A percentile compares a stretch with the other conserved stretches of the same genome.
These are phyloP conservation scores for Xanthoconium stramineum DNA, from an alignment of 768 basidiomycete species.

Conservation along the genomic window DNA sequence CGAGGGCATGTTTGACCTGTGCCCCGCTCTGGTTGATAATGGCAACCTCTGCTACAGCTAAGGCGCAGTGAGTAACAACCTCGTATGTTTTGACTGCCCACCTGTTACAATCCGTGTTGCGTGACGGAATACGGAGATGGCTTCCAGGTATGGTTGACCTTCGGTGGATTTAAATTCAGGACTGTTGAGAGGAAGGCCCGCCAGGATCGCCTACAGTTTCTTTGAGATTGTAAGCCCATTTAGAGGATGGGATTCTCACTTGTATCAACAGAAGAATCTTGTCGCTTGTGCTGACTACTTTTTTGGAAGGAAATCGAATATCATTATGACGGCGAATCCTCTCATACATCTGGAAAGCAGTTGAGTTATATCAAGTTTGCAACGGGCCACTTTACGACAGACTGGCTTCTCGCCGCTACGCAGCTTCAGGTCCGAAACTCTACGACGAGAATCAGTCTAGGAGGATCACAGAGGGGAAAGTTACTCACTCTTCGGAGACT, in stretches of 20 bases:
- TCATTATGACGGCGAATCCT: slow-evolving; percentile 69
- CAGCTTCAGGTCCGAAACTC: slow-evolving; percentile 65
- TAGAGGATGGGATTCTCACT: slow-evolving; percentile 34
- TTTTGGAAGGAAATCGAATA: slow-evolving; percentile 74
- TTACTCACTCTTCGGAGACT: slow-evolving; percentile 60
- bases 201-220: slow-evolving; percentile 58
- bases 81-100: slow-evolving; percentile 22
- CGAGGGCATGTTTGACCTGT: slow-evolving; percentile 69
- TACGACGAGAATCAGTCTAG: slow-evolving; percentile 27
- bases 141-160: slow-evolving; percentile 70
- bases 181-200: slow-evolving; percentile 63
- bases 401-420: slow-evolving; percentile 77
- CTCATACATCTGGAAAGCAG: slow-evolving; percentile 48
- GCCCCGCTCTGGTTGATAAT: slow-evolving; percentile 61
- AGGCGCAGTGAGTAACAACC: slow-evolving; percentile 3
- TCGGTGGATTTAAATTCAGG: slow-evolving; percentile 70
- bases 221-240: background rate
- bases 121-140: slow-evolving; percentile 68
- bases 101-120: slow-evolving; percentile 75
- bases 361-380: background rate
- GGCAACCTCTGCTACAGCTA: slow-evolving; percentile 79
- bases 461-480: background rate
- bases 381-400: background rate
- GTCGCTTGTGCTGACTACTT: slow-evolving; percentile 65
- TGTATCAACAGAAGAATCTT: slow-evolving; percentile 83